Base-by-base conservation (phyloP, 495 filamentous ascomycete genomes). In the Penicillium pulvis region DNA sequence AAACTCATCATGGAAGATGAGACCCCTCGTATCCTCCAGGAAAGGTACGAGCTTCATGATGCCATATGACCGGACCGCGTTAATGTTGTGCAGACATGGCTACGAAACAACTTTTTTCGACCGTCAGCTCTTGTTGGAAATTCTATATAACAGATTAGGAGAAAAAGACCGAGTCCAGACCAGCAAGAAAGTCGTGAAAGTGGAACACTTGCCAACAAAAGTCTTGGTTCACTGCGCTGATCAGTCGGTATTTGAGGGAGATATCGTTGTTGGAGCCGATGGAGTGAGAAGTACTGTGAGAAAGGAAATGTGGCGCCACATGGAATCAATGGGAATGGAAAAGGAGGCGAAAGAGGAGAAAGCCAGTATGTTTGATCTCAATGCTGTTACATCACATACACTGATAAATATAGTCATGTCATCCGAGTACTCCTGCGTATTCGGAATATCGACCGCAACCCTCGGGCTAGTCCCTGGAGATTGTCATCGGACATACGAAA, bases 271-370 rank as follows among this genome's bases (percentile, higher is more conserved):
- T 6, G 61, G 61, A 3, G 53, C 61, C 2, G 61, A 63, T 16
- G 61, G 61, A 17, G 53, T 63, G 14, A 57, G 77, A 48, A 81
- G 79, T 59, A 62, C 51, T 50, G 71, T 53, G 4, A 57, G 53
- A 51, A 4, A 57, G 26, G n/a, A 55, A 31, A 63, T 51, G 17
- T 52, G 43, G 44, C 39, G 16, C 6, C 26, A 14, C 26, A 53
- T 31, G 49, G 51, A 48, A 11, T 36, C 14, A 36, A 20, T 14
- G 4, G 30, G 6, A 11, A 8, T 17, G 33, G 24, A 28, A 33
- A 12, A 9, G 4, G 51, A 43, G 44, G 20, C 35, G 39, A 1
- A 14, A 3, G 3, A 20, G 57, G n/a, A 48, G 17, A 51, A 4
- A 14, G 4, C n/a, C 14, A 57, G 70, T 74, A 57, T 26, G 64